phyloP scores from a whole-genome alignment of 306 rosid species.

The Lathyrus oleraceus region DNA sequence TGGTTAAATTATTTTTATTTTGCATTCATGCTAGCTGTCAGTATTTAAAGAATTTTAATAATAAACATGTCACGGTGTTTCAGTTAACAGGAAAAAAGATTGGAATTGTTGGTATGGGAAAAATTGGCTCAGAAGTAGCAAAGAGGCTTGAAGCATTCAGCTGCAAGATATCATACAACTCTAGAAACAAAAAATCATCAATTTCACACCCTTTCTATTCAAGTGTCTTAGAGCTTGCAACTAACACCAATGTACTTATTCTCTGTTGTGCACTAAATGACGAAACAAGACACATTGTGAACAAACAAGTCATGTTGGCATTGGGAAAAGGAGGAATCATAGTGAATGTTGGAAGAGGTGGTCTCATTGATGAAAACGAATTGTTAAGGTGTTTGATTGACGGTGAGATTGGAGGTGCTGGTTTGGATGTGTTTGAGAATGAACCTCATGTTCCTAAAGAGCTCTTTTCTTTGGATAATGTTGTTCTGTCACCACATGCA shows the following conservation, averaged over 20 bases:
- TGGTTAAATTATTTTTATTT: too few relatives aligned
- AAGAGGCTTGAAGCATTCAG: conserved; percentile 50
- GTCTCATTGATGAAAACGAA: conserved; percentile 46
- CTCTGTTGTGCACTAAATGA: conserved; percentile 52
- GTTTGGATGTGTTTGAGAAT: conserved; percentile 64
- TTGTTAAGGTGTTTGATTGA: conserved; percentile 19
- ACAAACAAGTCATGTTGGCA: conserved; percentile 48
- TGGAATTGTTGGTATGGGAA: conserved; percentile 59
- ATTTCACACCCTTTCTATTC: conserved; percentile 44
- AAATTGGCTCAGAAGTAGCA: conserved; percentile 54
- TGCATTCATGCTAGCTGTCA: neutral
- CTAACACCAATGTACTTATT: conserved; percentile 36
- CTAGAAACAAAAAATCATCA: conserved; percentile 44
- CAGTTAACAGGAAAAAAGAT: conserved; percentile 51
- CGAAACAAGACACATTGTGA: conserved; percentile 46
- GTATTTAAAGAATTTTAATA: neutral
- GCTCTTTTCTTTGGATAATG: conserved; percentile 47
- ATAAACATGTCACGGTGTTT: conserved; percentile 1
- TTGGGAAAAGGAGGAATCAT: conserved; percentile 49
- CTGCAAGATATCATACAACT: conserved; percentile 49
- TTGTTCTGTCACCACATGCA: conserved; percentile 51
- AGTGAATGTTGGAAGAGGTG: conserved; percentile 53
- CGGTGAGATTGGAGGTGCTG: conserved; percentile 43
- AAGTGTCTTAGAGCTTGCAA: conserved; percentile 47
- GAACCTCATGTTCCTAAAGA: conserved; percentile 52